Base-by-base conservation (phyloP, 768 basidiomycete genomes). In the Mycena amicta region DNA sequence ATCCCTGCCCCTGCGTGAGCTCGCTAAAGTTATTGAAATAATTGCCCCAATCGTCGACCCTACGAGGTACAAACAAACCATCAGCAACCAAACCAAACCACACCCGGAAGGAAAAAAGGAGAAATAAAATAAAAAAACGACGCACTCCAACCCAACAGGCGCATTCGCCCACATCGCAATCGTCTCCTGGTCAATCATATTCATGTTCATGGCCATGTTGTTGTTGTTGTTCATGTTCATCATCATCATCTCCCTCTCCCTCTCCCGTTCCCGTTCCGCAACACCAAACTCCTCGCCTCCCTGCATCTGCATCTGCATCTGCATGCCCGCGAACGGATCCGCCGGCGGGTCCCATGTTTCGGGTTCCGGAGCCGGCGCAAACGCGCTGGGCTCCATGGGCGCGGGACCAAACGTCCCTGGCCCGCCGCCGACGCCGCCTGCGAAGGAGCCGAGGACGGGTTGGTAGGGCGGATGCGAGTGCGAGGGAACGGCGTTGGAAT, bases 121-220 rank as follows among this genome's bases (percentile, higher is more conserved):
- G 22, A 55, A 13, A 46, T 15, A 1, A 41, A 47, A 13, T 31
- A 43, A 5, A 37, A n/a, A n/a, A 25, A 25, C 11, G 30, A 59
- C 62, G 40, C 18, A 63, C 62, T 63, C 62, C 5, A 60, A 1
- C 1, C 59, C 53, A 23, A 51, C 60, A 0, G 62, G 62, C 52
- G 62, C 62, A 45, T 47, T 60, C 45, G 62, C 56, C 62, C 62
- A 63, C 62, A 63, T 63, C 26, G 58, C 55, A 13, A 63, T 54
- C 52, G 62, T 60, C 39, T 59, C 58, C 28, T 40, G 53, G 18
- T 63, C 62, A 40, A 63, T 60, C 30, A 63, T 26, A 5, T 56
- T 51, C 62, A 63, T 57, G 13, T 28, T 20, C 62, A 59, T 60
- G 2, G 30, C 58, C 26, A 60, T 41, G n/a, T n/a, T n/a, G n/a